Percentiles rank a stretch among this genome's conserved stretches.
Conservation (phyloP, 2,329 filamentous ascomycete species). For the Neofusicoccum sp. region DNA sequence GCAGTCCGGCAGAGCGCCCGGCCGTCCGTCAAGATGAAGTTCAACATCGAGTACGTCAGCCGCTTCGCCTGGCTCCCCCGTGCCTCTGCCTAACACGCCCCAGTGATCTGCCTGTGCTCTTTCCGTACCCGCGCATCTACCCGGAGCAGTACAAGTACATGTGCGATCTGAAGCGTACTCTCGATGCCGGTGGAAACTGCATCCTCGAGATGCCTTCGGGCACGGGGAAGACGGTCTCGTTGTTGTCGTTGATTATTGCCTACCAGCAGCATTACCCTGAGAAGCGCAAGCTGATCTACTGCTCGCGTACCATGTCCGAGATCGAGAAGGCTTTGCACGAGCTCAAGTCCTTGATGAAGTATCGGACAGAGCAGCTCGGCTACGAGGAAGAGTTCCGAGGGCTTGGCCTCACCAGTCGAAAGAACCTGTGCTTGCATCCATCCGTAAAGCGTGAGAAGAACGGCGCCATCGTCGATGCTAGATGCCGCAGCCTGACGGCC, state of each 20-base stretch:
- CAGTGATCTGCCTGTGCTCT: conserved; percentile 67
- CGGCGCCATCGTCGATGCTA: conserved; percentile 88
- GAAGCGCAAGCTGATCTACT: conserved; percentile 95
- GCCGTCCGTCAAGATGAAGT: conserved; percentile 63
- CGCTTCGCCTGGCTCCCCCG: not conserved
- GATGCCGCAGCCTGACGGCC: conserved; percentile 90
- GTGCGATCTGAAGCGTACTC: conserved; percentile 82
- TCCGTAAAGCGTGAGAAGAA: conserved; percentile 97
- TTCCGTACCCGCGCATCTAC: conserved; percentile 73
- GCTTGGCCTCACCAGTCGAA: conserved; percentile 88
- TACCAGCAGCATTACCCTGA: conserved; percentile 94
- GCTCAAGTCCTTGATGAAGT: conserved; percentile 90
- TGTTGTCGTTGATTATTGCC: conserved; percentile 91
- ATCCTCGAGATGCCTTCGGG: conserved; percentile 99
- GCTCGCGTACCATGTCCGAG: conserved; percentile 99
- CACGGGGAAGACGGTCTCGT: conserved; percentile 93
- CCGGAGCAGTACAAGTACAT: conserved; percentile 65
- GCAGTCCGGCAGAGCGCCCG: not conserved
- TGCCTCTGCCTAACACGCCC: not conserved
- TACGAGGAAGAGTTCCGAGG: conserved; percentile 89
- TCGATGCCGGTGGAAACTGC: conserved; percentile 92
- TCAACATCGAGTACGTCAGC: conserved; percentile 67
- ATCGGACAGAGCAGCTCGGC: conserved; percentile 84
- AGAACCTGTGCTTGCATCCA: conserved; percentile 94
- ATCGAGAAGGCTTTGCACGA: conserved; percentile 97